phyloP scores from a whole-genome alignment of 208 protist species.

The Wallacemonas sp. region DNA sequence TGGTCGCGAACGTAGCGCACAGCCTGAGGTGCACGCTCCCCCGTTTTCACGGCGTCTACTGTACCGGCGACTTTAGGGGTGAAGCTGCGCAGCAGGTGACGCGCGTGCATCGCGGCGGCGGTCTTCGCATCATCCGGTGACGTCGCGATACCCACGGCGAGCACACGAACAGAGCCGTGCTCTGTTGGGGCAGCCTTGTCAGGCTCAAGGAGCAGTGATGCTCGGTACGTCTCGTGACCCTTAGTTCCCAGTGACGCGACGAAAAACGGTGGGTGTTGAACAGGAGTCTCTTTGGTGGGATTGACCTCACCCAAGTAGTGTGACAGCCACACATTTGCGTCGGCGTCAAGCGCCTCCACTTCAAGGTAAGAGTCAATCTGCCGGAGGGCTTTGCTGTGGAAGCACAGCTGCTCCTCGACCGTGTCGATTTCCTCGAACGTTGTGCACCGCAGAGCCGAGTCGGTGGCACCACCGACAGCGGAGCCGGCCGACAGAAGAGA shows the following conservation, averaged over 20 bases:
- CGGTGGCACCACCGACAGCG: too few relatives aligned
- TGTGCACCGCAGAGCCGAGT: too few relatives aligned
- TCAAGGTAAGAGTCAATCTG: background rate
- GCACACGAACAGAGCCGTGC: too few relatives aligned
- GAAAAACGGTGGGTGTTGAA: constrained; percentile 45
- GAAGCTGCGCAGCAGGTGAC: constrained; percentile 53
- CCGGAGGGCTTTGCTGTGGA: background rate
- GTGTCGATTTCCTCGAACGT: too few relatives aligned
- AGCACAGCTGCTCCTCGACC: too few relatives aligned
- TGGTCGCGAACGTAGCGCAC: constrained; percentile 17
- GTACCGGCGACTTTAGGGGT: too few relatives aligned
- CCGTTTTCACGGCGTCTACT: constrained; percentile 16
- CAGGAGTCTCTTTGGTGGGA: too few relatives aligned
- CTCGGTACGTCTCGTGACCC: constrained; percentile 58
- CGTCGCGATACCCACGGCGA: constrained; percentile 72
- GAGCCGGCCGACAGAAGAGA: constrained; percentile 36
- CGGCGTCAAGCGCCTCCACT: background rate
- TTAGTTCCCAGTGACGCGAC: constrained; percentile 62
- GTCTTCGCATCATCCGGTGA: constrained; percentile 46
- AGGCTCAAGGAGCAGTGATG: constrained; percentile 41
- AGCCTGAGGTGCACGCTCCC: background rate
- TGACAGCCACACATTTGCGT: background rate
- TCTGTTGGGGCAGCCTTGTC: background rate
- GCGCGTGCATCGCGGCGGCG: constrained; percentile 74
- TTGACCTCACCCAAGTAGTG: too few relatives aligned